Evolutionary conservation across 176 grass and related monocot genomes (phyloP).

Genomic region (Oryza glumipatula): DNA sequence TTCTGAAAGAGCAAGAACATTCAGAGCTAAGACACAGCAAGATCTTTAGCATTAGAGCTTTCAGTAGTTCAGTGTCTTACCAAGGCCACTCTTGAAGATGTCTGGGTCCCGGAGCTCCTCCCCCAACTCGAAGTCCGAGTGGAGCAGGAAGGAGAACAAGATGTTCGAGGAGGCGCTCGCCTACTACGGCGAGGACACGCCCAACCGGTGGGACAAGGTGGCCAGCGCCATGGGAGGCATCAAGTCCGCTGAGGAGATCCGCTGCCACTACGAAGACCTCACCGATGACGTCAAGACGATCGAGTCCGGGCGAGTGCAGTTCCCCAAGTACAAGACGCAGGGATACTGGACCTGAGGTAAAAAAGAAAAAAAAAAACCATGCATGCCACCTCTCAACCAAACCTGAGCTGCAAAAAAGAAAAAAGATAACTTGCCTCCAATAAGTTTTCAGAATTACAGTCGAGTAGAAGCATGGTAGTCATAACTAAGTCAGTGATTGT

Average conservation of each 20-base stretch:
- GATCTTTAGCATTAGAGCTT: constrained; percentile 15
- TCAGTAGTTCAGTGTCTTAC: constrained; percentile 23
- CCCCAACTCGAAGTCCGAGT: constrained; percentile 38
- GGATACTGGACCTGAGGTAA: constrained; percentile 51
- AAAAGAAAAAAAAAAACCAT: neutral
- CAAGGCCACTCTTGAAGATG: constrained; percentile 32
- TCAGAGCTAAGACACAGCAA: constrained; percentile 9
- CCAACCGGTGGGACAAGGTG: constrained; percentile 92
- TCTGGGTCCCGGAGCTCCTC: constrained; percentile 52
- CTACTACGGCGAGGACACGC: constrained; percentile 66
- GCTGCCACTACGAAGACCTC: constrained; percentile 71
- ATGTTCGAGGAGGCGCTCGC: constrained; percentile 81
- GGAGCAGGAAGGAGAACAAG: constrained; percentile 84
- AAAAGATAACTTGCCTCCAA: neutral
- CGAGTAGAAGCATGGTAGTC: neutral
- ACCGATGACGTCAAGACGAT: constrained; percentile 66
- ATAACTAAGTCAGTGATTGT: neutral
- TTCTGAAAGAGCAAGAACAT: constrained; percentile 41
- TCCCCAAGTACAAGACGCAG: constrained; percentile 69
- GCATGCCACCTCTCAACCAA: constrained; percentile 8
- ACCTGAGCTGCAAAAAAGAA: neutral
- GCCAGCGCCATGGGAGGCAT: constrained; percentile 71
- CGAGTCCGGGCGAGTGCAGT: constrained; percentile 46
- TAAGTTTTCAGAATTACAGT: constrained; percentile 6
- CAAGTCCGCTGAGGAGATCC: constrained; percentile 82